Conservation (phyloP, 2,329 filamentous ascomycete genomes). For the Botrytis sinoallii region DNA sequence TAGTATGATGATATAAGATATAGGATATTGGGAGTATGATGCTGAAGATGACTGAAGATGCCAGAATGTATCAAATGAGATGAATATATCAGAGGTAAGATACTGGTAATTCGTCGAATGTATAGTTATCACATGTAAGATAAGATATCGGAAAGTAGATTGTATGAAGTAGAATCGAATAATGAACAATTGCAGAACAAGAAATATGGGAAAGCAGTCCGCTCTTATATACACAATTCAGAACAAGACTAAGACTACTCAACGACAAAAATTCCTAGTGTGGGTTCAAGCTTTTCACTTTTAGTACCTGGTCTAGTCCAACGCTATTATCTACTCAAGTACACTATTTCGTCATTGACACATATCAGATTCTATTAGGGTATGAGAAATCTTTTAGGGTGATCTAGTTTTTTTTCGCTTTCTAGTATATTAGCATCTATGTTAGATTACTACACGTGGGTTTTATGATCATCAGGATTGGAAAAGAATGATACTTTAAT, state of each 20-base stretch:
- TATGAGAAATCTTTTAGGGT: no score
- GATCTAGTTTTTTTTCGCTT: no score
- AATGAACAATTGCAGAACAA: not conserved
- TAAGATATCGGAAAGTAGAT: not conserved
- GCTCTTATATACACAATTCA: not conserved
- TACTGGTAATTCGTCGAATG: not conserved
- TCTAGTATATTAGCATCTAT: no score
- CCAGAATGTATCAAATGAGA: not conserved
- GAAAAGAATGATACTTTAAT: no score
- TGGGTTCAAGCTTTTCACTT: not conserved
- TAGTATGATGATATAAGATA: not conserved
- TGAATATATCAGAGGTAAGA: not conserved
- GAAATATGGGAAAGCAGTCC: rapidly evolving
- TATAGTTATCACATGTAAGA: not conserved
- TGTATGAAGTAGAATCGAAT: not conserved
- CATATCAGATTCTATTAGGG: not conserved
- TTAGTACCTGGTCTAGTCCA: not conserved
- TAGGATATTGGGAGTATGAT: not conserved
- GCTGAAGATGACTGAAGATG: not conserved
- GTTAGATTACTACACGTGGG: no score
- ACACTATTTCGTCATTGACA: not conserved
- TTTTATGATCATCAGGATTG: no score
- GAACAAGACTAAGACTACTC: not conserved
- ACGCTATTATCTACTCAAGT: not conserved
- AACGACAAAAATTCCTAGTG: not conserved